A percentile compares a stretch with the other conserved stretches of the same genome.
Evolutionary conservation across 1,284 basidiomycete genomes (phyloP).

Genomic region (Cutaneotrichosporon curvatum): DNA sequence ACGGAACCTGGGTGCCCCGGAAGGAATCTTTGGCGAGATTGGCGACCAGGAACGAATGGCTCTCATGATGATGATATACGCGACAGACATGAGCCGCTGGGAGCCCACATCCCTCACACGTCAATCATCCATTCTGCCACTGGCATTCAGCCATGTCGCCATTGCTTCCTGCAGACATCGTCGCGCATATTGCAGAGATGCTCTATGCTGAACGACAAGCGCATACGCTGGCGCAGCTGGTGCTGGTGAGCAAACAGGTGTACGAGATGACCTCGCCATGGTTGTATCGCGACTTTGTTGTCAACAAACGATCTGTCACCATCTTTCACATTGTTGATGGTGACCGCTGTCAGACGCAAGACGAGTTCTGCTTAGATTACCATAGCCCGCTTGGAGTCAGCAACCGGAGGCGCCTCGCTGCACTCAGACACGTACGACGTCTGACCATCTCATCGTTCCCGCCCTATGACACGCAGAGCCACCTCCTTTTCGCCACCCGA

Average conservation of each 20-base stretch:
- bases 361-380: background rate
- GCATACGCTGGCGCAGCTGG: background rate
- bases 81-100: no score
- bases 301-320: slow-evolving; percentile 3
- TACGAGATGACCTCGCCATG: slow-evolving; percentile 20
- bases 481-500: no score
- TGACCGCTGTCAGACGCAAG: background rate
- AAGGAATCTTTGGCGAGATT: background rate
- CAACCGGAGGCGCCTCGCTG: background rate
- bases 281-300: slow-evolving; percentile 15
- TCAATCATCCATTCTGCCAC: background rate
- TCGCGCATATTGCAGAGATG: background rate
- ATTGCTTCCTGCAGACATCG: background rate
- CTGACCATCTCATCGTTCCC: slow-evolving; percentile 3
- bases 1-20: no score
- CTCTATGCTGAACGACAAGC: background rate
- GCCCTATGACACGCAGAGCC: background rate
- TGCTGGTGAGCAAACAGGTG: background rate
- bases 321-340: background rate
- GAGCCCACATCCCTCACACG: no score
- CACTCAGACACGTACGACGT: background rate
- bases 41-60: no score
- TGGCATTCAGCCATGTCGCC: background rate
- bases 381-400: background rate
- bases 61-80: no score